Evolutionary conservation across 441 rosid genomes (phyloP).

Genomic region (Erodium moschatum): DNA sequence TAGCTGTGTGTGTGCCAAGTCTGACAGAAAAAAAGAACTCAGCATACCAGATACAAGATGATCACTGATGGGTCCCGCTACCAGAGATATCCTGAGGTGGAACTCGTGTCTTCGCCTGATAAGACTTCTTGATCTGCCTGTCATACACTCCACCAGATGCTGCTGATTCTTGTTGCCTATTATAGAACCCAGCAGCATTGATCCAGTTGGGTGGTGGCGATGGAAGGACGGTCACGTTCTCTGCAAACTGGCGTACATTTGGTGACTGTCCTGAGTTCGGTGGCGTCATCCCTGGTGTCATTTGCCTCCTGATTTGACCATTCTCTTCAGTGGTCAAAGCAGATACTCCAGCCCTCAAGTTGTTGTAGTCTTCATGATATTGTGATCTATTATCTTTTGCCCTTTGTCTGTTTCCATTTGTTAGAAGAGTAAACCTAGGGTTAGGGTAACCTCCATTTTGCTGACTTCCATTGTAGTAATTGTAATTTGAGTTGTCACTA

Average conservation of each 20-base stretch:
- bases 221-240: slow-evolving; percentile 37
- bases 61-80: slow-evolving; percentile 20
- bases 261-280: slow-evolving; percentile 15
- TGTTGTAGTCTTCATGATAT: slow-evolving; percentile 37
- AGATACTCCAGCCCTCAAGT: slow-evolving; percentile 40
- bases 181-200: slow-evolving; percentile 27
- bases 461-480: slow-evolving; percentile 37
- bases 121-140: slow-evolving; percentile 37
- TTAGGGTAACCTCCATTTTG: slow-evolving; percentile 27
- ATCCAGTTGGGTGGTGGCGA: slow-evolving; percentile 65
- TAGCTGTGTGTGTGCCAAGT: not conserved
- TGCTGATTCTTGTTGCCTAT: slow-evolving; percentile 31
- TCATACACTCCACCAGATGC: slow-evolving; percentile 20
- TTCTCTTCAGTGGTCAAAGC: slow-evolving; percentile 44
- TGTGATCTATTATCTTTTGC: slow-evolving; percentile 36
- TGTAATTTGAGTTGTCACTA: slow-evolving; percentile 32
- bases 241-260: slow-evolving; percentile 29
- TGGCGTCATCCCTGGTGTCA: slow-evolving; percentile 19
- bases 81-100: slow-evolving; percentile 23
- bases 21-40: not conserved
- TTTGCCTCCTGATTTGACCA: slow-evolving; percentile 26
- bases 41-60: not conserved
- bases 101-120: slow-evolving; percentile 42
- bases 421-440: slow-evolving; percentile 26
- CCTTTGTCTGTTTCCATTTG: slow-evolving; percentile 43